These are phyloP conservation scores for Dacryopinax primogenitus DNA, from an alignment of 768 basidiomycete species.

Conservation along the genomic window DNA sequence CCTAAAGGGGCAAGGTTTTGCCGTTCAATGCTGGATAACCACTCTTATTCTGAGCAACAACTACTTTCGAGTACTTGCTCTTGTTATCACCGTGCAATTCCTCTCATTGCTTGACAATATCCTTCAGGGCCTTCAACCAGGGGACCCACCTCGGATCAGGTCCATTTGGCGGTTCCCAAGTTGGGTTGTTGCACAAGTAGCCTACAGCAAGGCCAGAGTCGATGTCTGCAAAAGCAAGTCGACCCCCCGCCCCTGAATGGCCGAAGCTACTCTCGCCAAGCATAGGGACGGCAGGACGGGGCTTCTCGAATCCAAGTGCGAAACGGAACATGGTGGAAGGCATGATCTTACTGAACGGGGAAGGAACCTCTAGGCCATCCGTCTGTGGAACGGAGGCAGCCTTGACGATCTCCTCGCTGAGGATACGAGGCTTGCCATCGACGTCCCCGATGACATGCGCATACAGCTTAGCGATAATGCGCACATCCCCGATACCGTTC, in stretches of 20 bases:
- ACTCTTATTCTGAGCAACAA: no score
- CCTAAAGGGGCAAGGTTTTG: no score
- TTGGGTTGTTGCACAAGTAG: not conserved
- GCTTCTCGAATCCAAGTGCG: not conserved
- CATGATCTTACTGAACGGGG: not conserved
- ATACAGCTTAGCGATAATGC: not conserved
- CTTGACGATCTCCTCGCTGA: not conserved
- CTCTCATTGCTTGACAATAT: no score
- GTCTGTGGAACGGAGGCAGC: not conserved
- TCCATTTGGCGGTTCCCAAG: not conserved
- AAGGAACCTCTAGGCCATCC: not conserved
- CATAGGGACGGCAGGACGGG: not conserved
- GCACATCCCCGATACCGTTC: not conserved
- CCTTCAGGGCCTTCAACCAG: no score
- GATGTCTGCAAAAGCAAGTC: not conserved
- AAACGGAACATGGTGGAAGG: not conserved
- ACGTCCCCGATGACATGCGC: not conserved
- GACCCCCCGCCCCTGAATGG: not conserved
- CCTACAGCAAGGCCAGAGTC: not conserved
- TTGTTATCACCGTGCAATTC: no score
- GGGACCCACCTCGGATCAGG: not conserved
- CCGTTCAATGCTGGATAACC: no score
- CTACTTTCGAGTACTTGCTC: no score
- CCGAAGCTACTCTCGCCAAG: not conserved
- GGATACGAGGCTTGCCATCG: not conserved